phyloP scores from a whole-genome alignment of 2,329 filamentous ascomycete genomes.

The Diplodia scrobiculata region DNA sequence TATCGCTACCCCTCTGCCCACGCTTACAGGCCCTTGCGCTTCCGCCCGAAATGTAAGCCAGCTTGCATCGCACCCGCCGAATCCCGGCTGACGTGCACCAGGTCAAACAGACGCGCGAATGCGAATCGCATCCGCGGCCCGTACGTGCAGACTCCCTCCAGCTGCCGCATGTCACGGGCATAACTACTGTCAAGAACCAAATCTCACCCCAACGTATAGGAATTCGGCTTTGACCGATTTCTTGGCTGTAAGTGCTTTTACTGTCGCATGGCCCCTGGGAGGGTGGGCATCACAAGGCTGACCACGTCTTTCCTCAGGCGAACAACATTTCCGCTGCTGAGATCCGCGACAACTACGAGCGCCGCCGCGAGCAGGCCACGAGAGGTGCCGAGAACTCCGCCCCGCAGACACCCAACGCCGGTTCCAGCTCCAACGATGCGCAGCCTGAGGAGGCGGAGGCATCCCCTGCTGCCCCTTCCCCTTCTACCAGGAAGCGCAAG shows the following conservation, averaged over 20 bases:
- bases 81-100: slow-evolving; percentile 30
- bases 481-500: slow-evolving; percentile 50
- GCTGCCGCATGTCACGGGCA: background rate
- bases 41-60: slow-evolving; percentile 8
- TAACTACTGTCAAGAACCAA: background rate
- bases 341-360: slow-evolving; percentile 62
- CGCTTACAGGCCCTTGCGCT: background rate
- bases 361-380: slow-evolving; percentile 51
- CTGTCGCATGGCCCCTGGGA: background rate
- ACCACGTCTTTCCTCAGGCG: slow-evolving; percentile 49
- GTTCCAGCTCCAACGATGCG: slow-evolving; percentile 50
- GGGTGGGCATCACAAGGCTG: background rate
- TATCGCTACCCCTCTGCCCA: background rate
- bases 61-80: background rate
- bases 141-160: slow-evolving; percentile 41
- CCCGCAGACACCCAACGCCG: slow-evolving; percentile 40
- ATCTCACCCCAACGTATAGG: background rate
- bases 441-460: slow-evolving; percentile 48
- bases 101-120: slow-evolving; percentile 35
- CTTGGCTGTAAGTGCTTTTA: slow-evolving; percentile 56
- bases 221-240: slow-evolving; percentile 70
- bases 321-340: slow-evolving; percentile 72
- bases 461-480: background rate
- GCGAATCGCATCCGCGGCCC: slow-evolving; percentile 59
- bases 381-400: slow-evolving; percentile 41